Conservation (phyloP, 306 rosid species). For the Luffa acutangula region DNA sequence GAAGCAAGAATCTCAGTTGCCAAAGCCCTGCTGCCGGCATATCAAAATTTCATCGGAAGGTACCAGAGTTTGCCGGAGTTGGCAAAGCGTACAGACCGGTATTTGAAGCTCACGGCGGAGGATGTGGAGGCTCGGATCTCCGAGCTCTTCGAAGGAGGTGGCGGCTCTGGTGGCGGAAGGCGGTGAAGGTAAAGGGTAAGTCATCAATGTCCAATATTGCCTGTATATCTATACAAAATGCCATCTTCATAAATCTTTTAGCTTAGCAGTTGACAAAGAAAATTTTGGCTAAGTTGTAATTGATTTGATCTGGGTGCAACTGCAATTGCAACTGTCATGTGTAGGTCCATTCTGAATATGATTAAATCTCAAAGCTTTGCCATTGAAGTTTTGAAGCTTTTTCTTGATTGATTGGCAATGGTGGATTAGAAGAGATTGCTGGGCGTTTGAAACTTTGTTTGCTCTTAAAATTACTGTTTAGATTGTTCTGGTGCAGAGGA, state of each 20-base stretch:
- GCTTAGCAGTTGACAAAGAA: not conserved
- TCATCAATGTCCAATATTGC: not conserved
- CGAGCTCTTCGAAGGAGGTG: slow-evolving; percentile 48
- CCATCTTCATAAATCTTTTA: not conserved
- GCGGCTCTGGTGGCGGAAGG: slow-evolving; percentile 50
- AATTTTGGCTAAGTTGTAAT: not conserved
- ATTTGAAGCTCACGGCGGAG: slow-evolving; percentile 42
- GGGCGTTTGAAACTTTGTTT: not conserved
- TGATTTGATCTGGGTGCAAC: not conserved
- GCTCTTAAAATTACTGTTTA: not conserved
- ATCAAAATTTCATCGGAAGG: slow-evolving; percentile 52
- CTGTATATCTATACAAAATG: slow-evolving; percentile 1
- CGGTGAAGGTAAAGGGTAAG: slow-evolving; percentile 46
- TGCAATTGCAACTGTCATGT: not conserved
- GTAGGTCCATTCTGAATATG: not conserved
- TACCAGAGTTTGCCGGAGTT: slow-evolving; percentile 43
- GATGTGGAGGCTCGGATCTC: slow-evolving; percentile 45
- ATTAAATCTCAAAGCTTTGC: not conserved
- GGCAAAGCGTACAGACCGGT: slow-evolving; percentile 47
- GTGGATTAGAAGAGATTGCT: not conserved
- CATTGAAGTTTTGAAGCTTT: not conserved
- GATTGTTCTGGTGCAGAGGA: not conserved
- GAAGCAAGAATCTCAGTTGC: slow-evolving; percentile 50
- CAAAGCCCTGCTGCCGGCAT: slow-evolving; percentile 54
- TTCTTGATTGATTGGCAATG: not conserved